Evolutionary conservation across 768 basidiomycete species (phyloP).

Genomic region (Russula compacta): DNA sequence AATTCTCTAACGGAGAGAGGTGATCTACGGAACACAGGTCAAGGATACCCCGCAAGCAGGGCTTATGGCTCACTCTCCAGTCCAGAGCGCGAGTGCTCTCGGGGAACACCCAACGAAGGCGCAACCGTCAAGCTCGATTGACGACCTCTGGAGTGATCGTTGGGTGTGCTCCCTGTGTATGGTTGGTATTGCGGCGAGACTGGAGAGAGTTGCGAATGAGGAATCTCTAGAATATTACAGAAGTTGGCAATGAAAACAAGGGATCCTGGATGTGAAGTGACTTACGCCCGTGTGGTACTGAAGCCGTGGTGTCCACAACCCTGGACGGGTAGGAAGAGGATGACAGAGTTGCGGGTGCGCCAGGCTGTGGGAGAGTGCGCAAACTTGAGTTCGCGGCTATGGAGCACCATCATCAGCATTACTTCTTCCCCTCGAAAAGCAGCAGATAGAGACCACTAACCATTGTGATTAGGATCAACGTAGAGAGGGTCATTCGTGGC

Average conservation of each 20-base stretch:
- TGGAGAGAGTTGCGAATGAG: background rate
- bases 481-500: background rate
- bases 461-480: no score
- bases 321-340: background rate
- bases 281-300: background rate
- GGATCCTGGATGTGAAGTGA: background rate
- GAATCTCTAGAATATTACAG: background rate
- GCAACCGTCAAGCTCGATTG: background rate
- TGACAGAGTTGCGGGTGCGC: background rate
- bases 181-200: background rate
- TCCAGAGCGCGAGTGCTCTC: no score
- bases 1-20: background rate
- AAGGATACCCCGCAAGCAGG: background rate
- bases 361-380: background rate
- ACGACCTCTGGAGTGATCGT: background rate
- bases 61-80: background rate
- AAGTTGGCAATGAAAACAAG: background rate
- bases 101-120: background rate
- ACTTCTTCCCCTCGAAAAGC: background rate
- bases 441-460: background rate
- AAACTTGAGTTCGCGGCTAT: background rate
- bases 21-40: background rate
- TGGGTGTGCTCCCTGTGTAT: background rate
- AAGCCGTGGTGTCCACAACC: background rate
- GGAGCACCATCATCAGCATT: background rate